Evolutionary conservation across 176 grass and related monocot genomes (phyloP).

Genomic region (Olyra latifolia): DNA sequence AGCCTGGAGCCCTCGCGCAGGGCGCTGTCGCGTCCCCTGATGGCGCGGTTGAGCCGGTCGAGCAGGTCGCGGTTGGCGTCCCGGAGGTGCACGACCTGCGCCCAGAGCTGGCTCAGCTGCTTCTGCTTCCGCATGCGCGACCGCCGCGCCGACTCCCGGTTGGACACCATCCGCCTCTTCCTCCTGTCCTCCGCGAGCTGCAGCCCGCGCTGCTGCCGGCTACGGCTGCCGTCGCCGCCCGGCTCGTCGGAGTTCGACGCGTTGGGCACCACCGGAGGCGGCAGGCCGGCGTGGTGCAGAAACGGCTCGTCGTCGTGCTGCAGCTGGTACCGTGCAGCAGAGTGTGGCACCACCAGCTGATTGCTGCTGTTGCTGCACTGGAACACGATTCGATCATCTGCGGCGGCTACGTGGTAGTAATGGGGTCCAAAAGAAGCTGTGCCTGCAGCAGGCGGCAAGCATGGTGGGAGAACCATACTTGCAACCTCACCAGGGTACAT

Average conservation of each 20-base stretch:
- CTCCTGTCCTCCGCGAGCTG: constrained; percentile 57
- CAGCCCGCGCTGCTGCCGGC: background rate
- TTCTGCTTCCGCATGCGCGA: constrained; percentile 77
- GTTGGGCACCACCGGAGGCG: constrained; percentile 6
- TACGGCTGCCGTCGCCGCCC: background rate
- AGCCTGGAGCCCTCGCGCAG: constrained; percentile 41
- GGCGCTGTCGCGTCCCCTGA: constrained; percentile 40
- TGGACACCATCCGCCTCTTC: constrained; percentile 66
- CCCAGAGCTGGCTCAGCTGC: constrained; percentile 58
- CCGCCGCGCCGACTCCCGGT: constrained; percentile 74
- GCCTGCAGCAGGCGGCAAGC: constrained; percentile 6
- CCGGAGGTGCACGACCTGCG: constrained; percentile 56
- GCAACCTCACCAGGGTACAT: constrained; percentile 59
- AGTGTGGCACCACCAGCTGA: background rate
- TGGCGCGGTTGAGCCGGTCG: constrained; percentile 54
- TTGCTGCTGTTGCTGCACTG: background rate
- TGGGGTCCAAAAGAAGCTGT: constrained; percentile 34
- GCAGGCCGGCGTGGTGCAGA: constrained; percentile 4
- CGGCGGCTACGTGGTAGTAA: constrained; percentile 35
- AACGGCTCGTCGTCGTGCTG: constrained; percentile 23
- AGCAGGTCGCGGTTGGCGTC: constrained; percentile 57
- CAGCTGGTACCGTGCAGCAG: background rate
- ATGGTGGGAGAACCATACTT: constrained; percentile 26
- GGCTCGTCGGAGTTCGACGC: constrained; percentile 31
- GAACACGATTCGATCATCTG: constrained; percentile 30